Percentiles rank a stretch among this genome's conserved stretches.
Evolutionary conservation across 164 flowering plant genomes (phyloP).

Genomic region (Liriodendron chinense): DNA sequence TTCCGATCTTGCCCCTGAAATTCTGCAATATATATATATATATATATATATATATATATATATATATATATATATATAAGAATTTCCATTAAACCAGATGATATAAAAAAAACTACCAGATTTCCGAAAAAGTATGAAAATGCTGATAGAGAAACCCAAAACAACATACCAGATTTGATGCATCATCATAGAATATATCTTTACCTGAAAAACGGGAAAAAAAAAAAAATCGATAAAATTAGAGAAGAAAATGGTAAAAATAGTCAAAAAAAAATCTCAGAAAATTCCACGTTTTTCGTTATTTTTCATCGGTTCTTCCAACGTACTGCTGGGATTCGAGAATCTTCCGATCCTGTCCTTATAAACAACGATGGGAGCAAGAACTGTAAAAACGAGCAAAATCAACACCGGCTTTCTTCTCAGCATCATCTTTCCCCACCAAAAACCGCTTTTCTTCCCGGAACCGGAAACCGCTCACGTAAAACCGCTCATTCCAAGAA

Average conservation of each 20-base stretch:
- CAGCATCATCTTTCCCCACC: conserved; percentile 26
- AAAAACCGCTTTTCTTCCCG: conserved; percentile 8
- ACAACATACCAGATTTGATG: conserved; percentile 55
- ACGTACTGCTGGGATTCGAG: conserved; percentile 37
- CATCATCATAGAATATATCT: conserved; percentile 54
- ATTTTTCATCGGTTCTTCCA: not conserved
- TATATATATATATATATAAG: too few species aligned
- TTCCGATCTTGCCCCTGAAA: conserved; percentile 13
- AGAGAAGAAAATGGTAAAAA: too few species aligned
- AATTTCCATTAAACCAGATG: not conserved
- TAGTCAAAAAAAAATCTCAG: not conserved
- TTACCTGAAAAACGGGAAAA: conserved; percentile 40
- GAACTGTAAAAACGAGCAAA: conserved; percentile 62
- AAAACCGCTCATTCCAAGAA: conserved; percentile 7
- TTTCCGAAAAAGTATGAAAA: not conserved
- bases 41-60: too few species aligned
- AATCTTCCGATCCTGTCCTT: conserved; percentile 57
- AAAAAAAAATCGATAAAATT: not conserved
- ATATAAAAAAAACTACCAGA: not conserved
- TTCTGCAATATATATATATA: too few species aligned
- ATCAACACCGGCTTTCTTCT: conserved; percentile 48
- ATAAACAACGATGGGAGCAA: conserved; percentile 78
- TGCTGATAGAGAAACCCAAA: not conserved
- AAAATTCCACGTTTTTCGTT: too few species aligned
- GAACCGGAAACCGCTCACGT: not conserved